Base-by-base conservation (phyloP, 768 basidiomycete genomes). In the Plicaturopsis crispa region DNA sequence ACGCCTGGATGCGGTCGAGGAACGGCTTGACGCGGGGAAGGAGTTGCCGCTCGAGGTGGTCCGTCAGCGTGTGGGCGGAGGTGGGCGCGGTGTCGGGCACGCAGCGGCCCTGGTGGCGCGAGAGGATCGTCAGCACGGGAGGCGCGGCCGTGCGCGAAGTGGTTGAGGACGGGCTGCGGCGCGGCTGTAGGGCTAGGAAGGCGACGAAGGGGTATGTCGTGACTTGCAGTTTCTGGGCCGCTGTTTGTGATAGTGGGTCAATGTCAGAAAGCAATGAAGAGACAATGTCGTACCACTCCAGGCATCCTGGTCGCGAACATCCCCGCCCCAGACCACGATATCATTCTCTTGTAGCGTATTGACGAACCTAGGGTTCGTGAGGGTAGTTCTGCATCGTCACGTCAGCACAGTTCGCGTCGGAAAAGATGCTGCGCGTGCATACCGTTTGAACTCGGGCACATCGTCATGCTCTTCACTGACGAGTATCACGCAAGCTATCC, bases 141-240 rank as follows among this genome's bases (percentile, higher is more conserved):
- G 59, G 51, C 21, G 55, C 49, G 4, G 61, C 53, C 21, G 57
- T 36, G 17, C 35, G 40, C 3, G 49, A 40, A 0, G 62, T 45
- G 4, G 67, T 46, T 2, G 53, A 52, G 4, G 64, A 49, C 4
- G 65, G 51, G 0, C 67, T 59, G 21, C 76, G 74, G 13, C 73
- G 73, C 0, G 88, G 81, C 53, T 97, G 88, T 34, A 96, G 75
- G 1, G 92, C 82, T 34, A 96, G 57, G 58, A 97, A 99, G 1
- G 88, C 87, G 34, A 99, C 70, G 44, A 93, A 93, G 0, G 94
- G 96, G 51, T 85, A 96, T 0, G 92, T 90, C 1, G 92, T 91
- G 2, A 83, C 82, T 52, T 87, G 80, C 1, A 97, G 65, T 54
- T 85, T 87, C 51, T 83, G 75, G 10, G 78, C 65, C 20, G 64